Conservation (phyloP, 345 rosid species). For the Murraya koenigii region DNA sequence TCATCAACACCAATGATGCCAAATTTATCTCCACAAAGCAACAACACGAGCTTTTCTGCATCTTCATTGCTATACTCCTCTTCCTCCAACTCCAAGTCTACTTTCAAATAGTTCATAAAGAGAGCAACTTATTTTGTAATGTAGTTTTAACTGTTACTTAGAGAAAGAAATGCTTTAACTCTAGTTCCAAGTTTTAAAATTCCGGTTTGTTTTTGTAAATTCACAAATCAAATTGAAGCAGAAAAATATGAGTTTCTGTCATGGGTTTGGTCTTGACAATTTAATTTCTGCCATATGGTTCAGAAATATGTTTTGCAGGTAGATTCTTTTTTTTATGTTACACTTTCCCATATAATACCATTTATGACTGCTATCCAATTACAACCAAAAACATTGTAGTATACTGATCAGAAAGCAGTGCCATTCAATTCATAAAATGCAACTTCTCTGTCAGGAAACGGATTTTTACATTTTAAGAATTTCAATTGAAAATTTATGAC, state of each 20-base stretch:
- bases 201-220: neutral
- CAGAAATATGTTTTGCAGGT: neutral
- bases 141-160: neutral
- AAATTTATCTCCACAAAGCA: slow-evolving; percentile 31
- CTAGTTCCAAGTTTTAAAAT: slow-evolving; percentile 9
- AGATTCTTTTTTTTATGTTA: neutral
- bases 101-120: slow-evolving; percentile 31
- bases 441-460: too few species aligned
- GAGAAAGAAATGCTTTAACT: neutral
- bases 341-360: neutral
- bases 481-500: too few species aligned
- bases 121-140: neutral
- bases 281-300: neutral
- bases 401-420: too few species aligned
- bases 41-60: slow-evolving; percentile 58
- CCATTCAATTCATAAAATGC: too few species aligned
- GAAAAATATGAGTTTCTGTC: neutral
- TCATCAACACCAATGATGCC: slow-evolving; percentile 27
- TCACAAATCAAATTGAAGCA: neutral
- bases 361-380: too few species aligned
- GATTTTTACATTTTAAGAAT: too few species aligned
- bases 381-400: too few species aligned
- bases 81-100: slow-evolving; percentile 34
- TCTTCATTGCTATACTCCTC: slow-evolving; percentile 59
- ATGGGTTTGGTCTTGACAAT: neutral